Evolutionary conservation across 768 basidiomycete genomes (phyloP).

Genomic region (Mycena alexandri): DNA sequence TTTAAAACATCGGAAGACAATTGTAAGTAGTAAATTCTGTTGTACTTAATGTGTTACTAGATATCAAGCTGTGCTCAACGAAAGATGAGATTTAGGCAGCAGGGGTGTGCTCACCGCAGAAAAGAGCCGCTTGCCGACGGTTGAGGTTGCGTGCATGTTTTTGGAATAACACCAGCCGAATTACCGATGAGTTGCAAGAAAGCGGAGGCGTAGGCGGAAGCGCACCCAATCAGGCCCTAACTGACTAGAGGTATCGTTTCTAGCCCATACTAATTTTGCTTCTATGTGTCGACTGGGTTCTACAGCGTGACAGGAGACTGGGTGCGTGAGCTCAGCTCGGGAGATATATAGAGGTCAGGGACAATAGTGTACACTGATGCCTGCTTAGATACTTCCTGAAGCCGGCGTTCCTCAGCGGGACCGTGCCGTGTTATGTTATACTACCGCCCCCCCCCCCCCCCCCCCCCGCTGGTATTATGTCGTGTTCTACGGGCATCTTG

Average conservation of each 20-base stretch:
- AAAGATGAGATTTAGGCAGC: neutral
- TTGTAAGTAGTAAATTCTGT: neutral
- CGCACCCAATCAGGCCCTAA: slow-evolving; percentile 12
- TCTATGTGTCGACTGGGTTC: neutral
- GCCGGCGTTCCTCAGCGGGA: too few species aligned
- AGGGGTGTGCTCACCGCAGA: neutral
- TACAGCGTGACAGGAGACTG: slow-evolving; percentile 1
- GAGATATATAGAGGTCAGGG: neutral
- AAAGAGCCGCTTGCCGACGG: slow-evolving; percentile 2
- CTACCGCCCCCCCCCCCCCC: too few species aligned
- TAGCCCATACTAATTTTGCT: neutral
- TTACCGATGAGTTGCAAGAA: neutral
- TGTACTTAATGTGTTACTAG: neutral
- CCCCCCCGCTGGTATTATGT: too few species aligned
- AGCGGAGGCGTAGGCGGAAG: neutral
- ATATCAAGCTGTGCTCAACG: neutral
- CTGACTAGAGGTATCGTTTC: too few species aligned
- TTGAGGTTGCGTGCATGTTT: neutral
- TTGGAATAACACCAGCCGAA: slow-evolving; percentile 1
- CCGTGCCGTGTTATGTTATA: too few species aligned
- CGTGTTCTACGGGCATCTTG: too few species aligned
- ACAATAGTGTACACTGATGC: slow-evolving; percentile 1
- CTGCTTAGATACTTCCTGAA: too few species aligned
- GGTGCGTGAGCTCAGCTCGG: slow-evolving; percentile 2
- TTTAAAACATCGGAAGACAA: neutral